Conservation (phyloP, 306 rosid genomes). For the Lathyrus aphaca region DNA sequence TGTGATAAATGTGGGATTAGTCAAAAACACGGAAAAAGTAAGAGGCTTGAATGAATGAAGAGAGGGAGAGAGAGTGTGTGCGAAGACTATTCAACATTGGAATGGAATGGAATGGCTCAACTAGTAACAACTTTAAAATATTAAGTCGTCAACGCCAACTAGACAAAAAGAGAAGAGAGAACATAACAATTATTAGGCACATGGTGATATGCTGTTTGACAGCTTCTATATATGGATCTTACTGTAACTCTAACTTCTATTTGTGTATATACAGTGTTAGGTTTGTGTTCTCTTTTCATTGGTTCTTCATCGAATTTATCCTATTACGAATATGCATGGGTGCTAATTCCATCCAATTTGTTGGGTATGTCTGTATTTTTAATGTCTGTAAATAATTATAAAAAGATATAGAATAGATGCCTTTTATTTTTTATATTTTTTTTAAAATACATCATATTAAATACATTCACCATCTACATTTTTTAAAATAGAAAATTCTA, state of each 20-base stretch:
- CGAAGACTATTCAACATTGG: conserved; percentile 50
- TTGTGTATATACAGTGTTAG: background rate
- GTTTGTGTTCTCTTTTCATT: background rate
- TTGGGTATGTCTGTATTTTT: too few relatives aligned
- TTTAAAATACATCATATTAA: too few relatives aligned
- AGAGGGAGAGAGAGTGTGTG: background rate
- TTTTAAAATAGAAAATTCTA: too few relatives aligned
- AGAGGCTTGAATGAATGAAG: conserved; percentile 30
- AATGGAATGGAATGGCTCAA: conserved; percentile 8
- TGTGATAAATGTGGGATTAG: conserved; percentile 41
- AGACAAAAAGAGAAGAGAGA: background rate
- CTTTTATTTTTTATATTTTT: too few relatives aligned
- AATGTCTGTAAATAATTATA: too few relatives aligned
- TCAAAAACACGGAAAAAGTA: conserved; percentile 59
- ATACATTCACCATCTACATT: too few relatives aligned
- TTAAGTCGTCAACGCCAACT: conserved; percentile 33
- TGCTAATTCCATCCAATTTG: too few relatives aligned
- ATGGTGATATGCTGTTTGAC: conserved; percentile 27
- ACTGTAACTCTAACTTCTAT: background rate
- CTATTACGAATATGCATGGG: too few relatives aligned
- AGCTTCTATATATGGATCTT: background rate
- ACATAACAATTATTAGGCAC: conserved; percentile 24
- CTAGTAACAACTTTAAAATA: conserved; percentile 34
- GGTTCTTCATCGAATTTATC: too few relatives aligned
- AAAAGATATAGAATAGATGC: too few relatives aligned